These are phyloP conservation scores for Perilla frutescens DNA, from an alignment of 257 asterid genomes.

Conservation along the genomic window DNA sequence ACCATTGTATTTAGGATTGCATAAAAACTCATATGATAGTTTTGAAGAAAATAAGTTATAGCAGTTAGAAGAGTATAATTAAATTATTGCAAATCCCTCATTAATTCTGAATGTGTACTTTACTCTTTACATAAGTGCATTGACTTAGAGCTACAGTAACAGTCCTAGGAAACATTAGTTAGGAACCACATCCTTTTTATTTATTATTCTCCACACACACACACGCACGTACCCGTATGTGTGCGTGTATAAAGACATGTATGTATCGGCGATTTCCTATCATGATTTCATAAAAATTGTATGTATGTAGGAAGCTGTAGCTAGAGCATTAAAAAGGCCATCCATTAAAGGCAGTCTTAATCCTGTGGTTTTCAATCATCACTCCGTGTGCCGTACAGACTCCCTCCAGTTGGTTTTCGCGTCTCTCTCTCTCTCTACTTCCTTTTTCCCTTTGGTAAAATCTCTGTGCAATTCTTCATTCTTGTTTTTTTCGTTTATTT, in stretches of 20 bases:
- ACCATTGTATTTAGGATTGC: no score
- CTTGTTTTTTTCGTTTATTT: neutral
- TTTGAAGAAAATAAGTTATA: no score
- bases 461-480: slow-evolving; percentile 46
- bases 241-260: slow-evolving; percentile 18
- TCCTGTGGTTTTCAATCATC: slow-evolving; percentile 77
- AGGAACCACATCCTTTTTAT: slow-evolving; percentile 9
- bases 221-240: slow-evolving; percentile 29
- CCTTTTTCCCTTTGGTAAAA: slow-evolving; percentile 42
- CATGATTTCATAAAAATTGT: slow-evolving; percentile 3
- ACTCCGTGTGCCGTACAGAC: slow-evolving; percentile 57
- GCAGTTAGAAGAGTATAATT: no score
- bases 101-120: neutral
- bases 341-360: slow-evolving; percentile 69
- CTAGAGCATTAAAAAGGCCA: slow-evolving; percentile 46
- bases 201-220: slow-evolving; percentile 18
- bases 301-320: slow-evolving; percentile 17
- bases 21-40: no score
- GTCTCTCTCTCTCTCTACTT: slow-evolving; percentile 44
- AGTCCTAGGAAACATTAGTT: slow-evolving; percentile 28
- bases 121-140: neutral
- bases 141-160: slow-evolving; percentile 1
- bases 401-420: slow-evolving; percentile 57
- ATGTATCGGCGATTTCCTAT: slow-evolving; percentile 2
- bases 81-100: neutral